Percentiles rank a stretch among this genome's conserved stretches.
These are phyloP conservation scores for Cladophialophora immunda DNA, from an alignment of 2,329 filamentous ascomycete species.

Conservation along the genomic window DNA sequence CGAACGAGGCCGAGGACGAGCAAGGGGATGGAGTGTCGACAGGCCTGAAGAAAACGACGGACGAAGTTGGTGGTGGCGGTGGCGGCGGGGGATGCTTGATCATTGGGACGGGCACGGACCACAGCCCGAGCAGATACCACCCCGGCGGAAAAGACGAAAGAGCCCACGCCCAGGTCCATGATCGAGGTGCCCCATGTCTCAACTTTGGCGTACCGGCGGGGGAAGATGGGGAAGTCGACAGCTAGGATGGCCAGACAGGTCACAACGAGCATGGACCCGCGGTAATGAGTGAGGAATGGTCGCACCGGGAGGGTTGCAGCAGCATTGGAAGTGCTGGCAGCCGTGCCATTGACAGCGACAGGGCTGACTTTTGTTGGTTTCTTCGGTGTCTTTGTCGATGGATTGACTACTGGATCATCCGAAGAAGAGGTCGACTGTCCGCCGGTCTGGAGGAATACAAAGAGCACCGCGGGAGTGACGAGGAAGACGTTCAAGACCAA, in stretches of 20 bases:
- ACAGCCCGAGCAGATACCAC: slow-evolving; percentile 83
- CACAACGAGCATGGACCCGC: slow-evolving; percentile 87
- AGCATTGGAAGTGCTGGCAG: background rate
- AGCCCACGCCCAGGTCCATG: slow-evolving; percentile 97
- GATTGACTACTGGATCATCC: slow-evolving; percentile 24
- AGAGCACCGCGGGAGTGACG: slow-evolving; percentile 72
- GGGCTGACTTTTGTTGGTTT: slow-evolving; percentile 18
- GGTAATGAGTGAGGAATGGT: slow-evolving; percentile 91
- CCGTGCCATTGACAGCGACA: background rate
- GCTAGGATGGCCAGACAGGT: slow-evolving; percentile 94
- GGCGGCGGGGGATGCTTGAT: background rate
- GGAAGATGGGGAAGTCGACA: slow-evolving; percentile 93
- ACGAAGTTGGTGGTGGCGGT: slow-evolving; percentile 49
- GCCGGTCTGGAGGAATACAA: slow-evolving; percentile 51
- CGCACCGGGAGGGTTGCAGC: slow-evolving; percentile 62
- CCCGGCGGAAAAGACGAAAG: slow-evolving; percentile 94
- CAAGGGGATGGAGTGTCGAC: slow-evolving; percentile 84
- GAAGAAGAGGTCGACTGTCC: background rate
- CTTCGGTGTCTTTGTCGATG: slow-evolving; percentile 34
- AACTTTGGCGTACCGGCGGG: slow-evolving; percentile 93
- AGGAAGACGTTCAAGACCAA: slow-evolving; percentile 78
- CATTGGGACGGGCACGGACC: slow-evolving; percentile 48
- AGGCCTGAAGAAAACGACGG: slow-evolving; percentile 69
- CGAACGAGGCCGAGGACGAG: slow-evolving; percentile 81
- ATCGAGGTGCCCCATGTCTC: slow-evolving; percentile 99